Conservation (phyloP, 192 early-diverging fungal species). For the Paraglomus occultum region DNA sequence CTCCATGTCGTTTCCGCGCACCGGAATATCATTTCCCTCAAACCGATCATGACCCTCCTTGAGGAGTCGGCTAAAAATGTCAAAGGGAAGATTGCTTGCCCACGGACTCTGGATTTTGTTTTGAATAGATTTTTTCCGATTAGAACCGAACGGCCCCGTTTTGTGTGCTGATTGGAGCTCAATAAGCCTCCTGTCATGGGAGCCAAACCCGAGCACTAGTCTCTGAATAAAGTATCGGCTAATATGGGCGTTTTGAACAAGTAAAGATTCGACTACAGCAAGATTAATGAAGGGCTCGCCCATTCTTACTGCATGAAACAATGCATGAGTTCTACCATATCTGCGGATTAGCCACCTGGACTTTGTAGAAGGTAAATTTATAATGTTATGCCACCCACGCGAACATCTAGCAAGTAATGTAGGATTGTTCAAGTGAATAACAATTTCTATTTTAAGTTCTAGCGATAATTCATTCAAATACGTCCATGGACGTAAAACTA, state of each 20-base stretch:
- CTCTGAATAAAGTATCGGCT: slow-evolving; percentile 20
- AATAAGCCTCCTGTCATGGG: not conserved
- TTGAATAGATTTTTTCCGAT: not conserved
- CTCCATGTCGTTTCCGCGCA: slow-evolving; percentile 18
- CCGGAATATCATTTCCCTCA: not conserved
- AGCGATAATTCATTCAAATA: too few relatives aligned
- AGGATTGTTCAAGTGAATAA: too few relatives aligned
- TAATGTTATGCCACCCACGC: too few relatives aligned
- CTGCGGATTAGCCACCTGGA: not conserved
- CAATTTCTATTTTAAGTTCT: too few relatives aligned
- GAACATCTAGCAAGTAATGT: too few relatives aligned
- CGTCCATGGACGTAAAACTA: too few relatives aligned
- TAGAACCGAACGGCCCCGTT: not conserved
- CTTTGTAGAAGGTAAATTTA: too few relatives aligned
- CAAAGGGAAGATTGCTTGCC: not conserved
- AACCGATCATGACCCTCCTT: not conserved
- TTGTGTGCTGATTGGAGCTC: slow-evolving; percentile 4
- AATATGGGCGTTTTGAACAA: not conserved
- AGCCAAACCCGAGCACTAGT: not conserved
- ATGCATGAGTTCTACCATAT: slow-evolving; percentile 12
- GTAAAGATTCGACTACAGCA: not conserved
- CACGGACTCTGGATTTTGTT: not conserved
- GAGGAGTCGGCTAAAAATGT: not conserved
- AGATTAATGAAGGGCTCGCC: not conserved
- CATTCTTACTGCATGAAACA: slow-evolving; percentile 15